Evolutionary conservation across 176 grass and related monocot genomes (phyloP), one percentile per base, ranked within the genome.

Genomic region (Puya raimondii): DNA sequence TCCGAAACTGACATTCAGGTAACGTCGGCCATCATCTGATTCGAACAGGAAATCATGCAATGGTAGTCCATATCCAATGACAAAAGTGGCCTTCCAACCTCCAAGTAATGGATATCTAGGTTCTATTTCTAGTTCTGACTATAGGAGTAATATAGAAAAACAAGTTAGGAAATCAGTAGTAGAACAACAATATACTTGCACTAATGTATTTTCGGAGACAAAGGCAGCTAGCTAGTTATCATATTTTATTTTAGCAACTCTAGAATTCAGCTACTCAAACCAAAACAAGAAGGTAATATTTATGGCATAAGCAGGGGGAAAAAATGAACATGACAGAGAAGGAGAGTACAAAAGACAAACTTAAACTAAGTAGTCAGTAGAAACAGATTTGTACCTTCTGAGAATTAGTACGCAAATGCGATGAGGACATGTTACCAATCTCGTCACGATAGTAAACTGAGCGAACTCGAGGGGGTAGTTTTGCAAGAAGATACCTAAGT

Each of bases 1-100:
- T 69, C 75, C 75, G 9, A 77, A 77, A 77, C 75, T 77, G 33
- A 77, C 58, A 51, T 77, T 77, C 27, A 77, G 75, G 42, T 77
- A 77, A 48, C 65, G 75, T 20, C 6, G 52, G 20, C 75, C 75
- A 51, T 77, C 75, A 77, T 51, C 51, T 69, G 42, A 77, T 50
- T 77, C 42, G 49, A 77, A 77, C 16, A 77, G 66, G 53, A 77
- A 77, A 77, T 77, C 75, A 69, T 77, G 52, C 75, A 77, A 77
- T 25, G 75, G 75, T 20, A 77, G 33, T 18, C 75, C 75, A 77
- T 77, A 77, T 25, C 75, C 75, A 50, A 77, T 49, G 25, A 67
- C 42, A 56, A 77, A 77, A 61, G 75, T 77, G 18, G 75, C 75
- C 29, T 77, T 68, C 75, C 75, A 77, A 12, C 75, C 75, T 69